Conservation (phyloP, 257 asterid genomes). For the Salvia hispanica region DNA sequence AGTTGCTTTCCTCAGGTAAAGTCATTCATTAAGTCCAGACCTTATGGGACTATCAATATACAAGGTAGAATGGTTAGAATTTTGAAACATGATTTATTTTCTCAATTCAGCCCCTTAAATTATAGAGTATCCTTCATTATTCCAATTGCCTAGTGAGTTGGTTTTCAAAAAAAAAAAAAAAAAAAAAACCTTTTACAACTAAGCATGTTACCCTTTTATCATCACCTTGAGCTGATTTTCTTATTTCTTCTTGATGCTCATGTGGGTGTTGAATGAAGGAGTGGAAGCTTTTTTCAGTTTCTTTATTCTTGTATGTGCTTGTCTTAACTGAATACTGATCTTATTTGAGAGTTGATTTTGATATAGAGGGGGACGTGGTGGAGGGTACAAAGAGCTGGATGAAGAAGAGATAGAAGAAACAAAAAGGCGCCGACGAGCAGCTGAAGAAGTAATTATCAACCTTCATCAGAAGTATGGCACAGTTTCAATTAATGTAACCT, state of each 20-base stretch:
- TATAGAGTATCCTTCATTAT: neutral
- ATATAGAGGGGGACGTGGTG: slow-evolving; percentile 96
- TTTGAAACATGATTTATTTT: neutral
- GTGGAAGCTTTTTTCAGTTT: slow-evolving; percentile 8
- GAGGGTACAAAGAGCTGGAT: slow-evolving; percentile 98
- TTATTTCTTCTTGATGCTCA: slow-evolving; percentile 4
- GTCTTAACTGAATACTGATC: slow-evolving; percentile 27
- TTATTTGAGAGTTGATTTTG: slow-evolving; percentile 24
- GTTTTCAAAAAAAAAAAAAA: neutral
- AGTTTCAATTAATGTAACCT: slow-evolving; percentile 2
- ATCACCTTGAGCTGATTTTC: neutral
- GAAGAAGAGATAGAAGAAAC: slow-evolving; percentile 98
- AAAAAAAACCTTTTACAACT: neutral
- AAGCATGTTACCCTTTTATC: neutral
- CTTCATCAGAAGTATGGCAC: slow-evolving; percentile 18
- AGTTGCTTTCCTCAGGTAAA: neutral
- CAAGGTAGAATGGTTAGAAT: neutral
- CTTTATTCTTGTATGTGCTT: slow-evolving; percentile 2
- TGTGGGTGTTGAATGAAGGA: neutral
- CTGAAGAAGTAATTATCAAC: slow-evolving; percentile 69
- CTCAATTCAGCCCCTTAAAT: neutral
- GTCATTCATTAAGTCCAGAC: neutral
- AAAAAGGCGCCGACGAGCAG: slow-evolving; percentile 83
- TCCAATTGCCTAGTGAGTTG: neutral
- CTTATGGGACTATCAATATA: neutral